Conservation (phyloP, 2,329 filamentous ascomycete genomes). For the Phyllosticta paracitricarpa region DNA sequence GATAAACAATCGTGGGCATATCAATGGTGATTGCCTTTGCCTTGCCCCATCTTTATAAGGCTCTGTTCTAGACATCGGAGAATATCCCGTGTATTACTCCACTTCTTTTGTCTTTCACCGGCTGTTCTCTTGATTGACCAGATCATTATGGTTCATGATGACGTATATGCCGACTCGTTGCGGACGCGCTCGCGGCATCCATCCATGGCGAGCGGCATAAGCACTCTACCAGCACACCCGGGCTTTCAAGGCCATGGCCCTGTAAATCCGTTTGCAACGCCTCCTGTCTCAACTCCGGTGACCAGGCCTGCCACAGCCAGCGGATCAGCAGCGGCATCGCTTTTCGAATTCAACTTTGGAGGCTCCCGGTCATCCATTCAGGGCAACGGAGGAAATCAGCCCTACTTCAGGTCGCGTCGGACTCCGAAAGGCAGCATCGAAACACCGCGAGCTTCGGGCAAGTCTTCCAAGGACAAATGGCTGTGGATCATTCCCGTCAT, state of each 20-base stretch:
- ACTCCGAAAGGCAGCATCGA: conserved; percentile 2
- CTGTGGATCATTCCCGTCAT: conserved; percentile 6
- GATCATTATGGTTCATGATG: background rate
- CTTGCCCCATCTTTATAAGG: background rate
- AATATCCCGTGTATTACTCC: background rate
- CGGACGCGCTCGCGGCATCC: background rate
- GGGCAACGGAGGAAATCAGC: background rate
- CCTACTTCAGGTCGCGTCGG: conserved; percentile 2
- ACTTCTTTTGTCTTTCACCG: background rate
- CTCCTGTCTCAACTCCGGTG: background rate
- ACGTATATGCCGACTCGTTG: background rate
- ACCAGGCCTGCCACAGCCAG: background rate
- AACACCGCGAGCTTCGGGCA: conserved; percentile 2
- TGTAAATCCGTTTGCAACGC: conserved; percentile 2
- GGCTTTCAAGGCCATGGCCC: background rate
- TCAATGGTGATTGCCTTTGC: background rate
- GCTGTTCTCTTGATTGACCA: background rate
- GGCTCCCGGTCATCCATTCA: background rate
- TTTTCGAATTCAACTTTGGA: background rate
- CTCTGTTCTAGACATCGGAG: background rate
- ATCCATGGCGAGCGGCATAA: background rate
- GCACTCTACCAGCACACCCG: background rate
- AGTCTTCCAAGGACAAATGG: conserved; percentile 2
- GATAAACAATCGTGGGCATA: background rate
- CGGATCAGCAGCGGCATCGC: background rate